Evolutionary conservation across 2,329 filamentous ascomycete genomes (phyloP).

Genomic region (Fusarium dlaminii): DNA sequence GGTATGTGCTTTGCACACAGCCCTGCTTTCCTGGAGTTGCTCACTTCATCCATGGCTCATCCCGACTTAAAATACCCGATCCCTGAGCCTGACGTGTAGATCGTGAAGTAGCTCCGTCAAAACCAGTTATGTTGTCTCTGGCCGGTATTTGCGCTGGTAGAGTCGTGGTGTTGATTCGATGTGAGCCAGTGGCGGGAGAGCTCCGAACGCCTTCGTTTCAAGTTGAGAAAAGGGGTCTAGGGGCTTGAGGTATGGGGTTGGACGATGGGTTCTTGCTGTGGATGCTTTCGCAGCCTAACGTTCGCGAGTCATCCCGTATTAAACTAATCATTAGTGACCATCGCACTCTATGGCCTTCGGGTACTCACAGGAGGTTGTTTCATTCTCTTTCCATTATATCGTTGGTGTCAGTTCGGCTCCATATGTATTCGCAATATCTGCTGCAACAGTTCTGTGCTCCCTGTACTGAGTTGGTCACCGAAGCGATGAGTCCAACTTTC

Average conservation of each 20-base stretch:
- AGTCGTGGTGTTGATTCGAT: no score
- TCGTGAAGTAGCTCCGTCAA: accelerated
- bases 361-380: background rate
- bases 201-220: background rate
- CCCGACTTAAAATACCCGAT: no score
- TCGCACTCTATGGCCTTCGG: accelerated
- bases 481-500: accelerated
- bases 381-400: accelerated
- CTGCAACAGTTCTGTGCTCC: background rate
- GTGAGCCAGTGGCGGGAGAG: background rate
- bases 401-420: no score
- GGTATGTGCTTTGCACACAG: no score
- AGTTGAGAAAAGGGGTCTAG: background rate
- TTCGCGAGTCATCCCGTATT: background rate
- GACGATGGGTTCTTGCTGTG: background rate
- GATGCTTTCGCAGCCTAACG: background rate
- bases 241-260: background rate
- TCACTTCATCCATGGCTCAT: background rate
- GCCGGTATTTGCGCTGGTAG: accelerated
- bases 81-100: accelerated
- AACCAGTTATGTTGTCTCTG: accelerated
- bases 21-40: accelerated
- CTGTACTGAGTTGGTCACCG: background rate
- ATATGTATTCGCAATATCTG: background rate
- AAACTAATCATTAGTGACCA: accelerated